Evolutionary conservation across 1,284 basidiomycete genomes (phyloP).

Genomic region (Ustilago esculenta): DNA sequence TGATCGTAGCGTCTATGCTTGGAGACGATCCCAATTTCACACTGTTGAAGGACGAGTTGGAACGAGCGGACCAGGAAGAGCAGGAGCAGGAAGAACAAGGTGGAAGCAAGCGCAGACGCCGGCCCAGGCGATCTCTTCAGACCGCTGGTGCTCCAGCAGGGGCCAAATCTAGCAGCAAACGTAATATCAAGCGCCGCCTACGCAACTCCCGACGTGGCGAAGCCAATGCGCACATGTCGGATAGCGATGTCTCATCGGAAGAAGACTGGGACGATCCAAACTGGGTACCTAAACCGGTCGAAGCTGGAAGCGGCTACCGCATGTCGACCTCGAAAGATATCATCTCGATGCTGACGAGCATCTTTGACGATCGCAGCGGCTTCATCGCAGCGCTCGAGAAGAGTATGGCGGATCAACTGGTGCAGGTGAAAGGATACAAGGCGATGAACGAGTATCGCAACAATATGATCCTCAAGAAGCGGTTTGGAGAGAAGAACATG

Average conservation of each 20-base stretch:
- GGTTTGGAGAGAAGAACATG: slow-evolving; percentile 61
- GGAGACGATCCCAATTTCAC: slow-evolving; percentile 61
- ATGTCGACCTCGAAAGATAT: slow-evolving; percentile 60
- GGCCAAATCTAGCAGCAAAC: background rate
- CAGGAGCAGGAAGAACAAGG: slow-evolving; percentile 26
- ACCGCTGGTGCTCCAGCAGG: slow-evolving; percentile 3
- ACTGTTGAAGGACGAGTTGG: slow-evolving; percentile 59
- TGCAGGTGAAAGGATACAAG: slow-evolving; percentile 56
- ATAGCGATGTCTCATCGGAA: slow-evolving; percentile 41
- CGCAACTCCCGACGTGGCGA: slow-evolving; percentile 5
- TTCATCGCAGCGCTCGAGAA: slow-evolving; percentile 63
- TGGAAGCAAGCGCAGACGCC: slow-evolving; percentile 7
- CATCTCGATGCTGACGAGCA: slow-evolving; percentile 61
- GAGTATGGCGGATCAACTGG: slow-evolving; percentile 61
- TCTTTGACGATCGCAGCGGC: slow-evolving; percentile 63
- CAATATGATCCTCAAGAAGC: slow-evolving; percentile 63
- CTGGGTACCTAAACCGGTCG: slow-evolving; percentile 57
- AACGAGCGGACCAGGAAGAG: slow-evolving; percentile 39
- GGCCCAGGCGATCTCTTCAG: slow-evolving; percentile 23
- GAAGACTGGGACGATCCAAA: slow-evolving; percentile 47
- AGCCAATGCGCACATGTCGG: slow-evolving; percentile 16
- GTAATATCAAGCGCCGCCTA: slow-evolving; percentile 9
- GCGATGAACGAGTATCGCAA: slow-evolving; percentile 59
- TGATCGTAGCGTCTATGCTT: slow-evolving; percentile 61
- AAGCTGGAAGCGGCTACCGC: slow-evolving; percentile 57